These are phyloP conservation scores for Nicotiana knightiana DNA, from an alignment of 257 asterid species.

Conservation along the genomic window DNA sequence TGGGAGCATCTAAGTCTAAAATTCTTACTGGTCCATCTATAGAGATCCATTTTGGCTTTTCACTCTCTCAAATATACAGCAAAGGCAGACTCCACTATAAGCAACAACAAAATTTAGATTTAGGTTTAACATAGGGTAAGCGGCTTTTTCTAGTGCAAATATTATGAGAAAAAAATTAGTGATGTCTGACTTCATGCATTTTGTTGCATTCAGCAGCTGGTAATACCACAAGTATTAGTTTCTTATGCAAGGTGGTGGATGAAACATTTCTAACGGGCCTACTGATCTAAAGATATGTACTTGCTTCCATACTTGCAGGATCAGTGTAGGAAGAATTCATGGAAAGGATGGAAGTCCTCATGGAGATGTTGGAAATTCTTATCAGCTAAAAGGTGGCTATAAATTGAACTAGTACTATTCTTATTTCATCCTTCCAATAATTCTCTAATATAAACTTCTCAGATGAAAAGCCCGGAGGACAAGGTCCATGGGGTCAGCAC, in stretches of 20 bases:
- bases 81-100: neutral
- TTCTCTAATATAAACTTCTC: constrained; percentile 15
- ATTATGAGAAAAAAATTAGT: neutral
- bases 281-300: neutral
- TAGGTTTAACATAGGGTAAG: neutral
- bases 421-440: constrained; percentile 1
- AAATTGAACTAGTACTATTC: neutral
- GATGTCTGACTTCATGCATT: neutral
- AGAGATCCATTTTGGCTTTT: neutral
- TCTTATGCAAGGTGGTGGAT: neutral
- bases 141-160: neutral
- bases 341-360: constrained; percentile 42
- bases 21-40: neutral
- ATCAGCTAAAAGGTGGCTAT: constrained; percentile 37
- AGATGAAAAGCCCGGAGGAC: constrained; percentile 25
- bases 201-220: constrained; percentile 1
- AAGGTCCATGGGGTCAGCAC: constrained; percentile 46
- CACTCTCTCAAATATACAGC: neutral
- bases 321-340: constrained; percentile 16
- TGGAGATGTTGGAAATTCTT: constrained; percentile 32
- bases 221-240: neutral
- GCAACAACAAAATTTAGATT: neutral
- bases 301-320: constrained; percentile 12
- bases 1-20: neutral
- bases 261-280: neutral